Evolutionary conservation across 129 eudicot genomes (phyloP).

Genomic region (Ambrosia trifida): DNA sequence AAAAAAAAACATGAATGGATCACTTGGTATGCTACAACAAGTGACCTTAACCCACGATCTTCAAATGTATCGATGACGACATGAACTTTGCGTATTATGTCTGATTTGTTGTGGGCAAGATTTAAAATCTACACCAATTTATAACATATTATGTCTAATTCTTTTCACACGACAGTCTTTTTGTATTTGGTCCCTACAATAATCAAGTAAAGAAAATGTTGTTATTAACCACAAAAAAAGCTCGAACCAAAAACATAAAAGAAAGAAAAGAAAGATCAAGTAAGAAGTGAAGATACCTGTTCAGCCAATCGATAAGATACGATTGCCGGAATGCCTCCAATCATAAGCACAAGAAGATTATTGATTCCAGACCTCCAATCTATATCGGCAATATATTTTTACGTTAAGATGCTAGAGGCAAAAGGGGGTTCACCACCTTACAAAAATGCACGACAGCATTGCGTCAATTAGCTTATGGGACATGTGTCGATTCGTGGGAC

Average conservation of each 20-base stretch:
- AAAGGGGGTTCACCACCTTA: too few species aligned
- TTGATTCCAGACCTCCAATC: slow-evolving; percentile 99
- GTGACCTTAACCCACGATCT: slow-evolving; percentile 93
- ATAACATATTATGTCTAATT: background rate
- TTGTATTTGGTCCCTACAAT: slow-evolving; percentile 48
- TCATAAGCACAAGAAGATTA: slow-evolving; percentile 96
- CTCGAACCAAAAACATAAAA: background rate
- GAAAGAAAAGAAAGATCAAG: slow-evolving; percentile 23
- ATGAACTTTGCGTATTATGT: slow-evolving; percentile 93
- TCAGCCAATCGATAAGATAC: slow-evolving; percentile 94
- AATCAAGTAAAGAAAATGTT: background rate
- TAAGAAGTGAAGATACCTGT: slow-evolving; percentile 26
- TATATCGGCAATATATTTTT: too few species aligned
- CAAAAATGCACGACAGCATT: too few species aligned
- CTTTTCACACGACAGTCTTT: background rate
- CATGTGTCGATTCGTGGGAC: too few species aligned
- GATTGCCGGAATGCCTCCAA: slow-evolving; percentile 99
- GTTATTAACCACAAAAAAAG: background rate
- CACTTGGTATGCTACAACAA: slow-evolving; percentile 96
- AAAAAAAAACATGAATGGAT: background rate
- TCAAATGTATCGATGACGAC: slow-evolving; percentile 92
- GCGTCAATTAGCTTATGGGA: too few species aligned
- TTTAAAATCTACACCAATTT: slow-evolving; percentile 59
- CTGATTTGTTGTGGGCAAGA: slow-evolving; percentile 93
- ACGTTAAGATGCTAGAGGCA: too few species aligned